Base-by-base conservation (phyloP, 495 filamentous ascomycete species). In the Penicillium longicatenatum region DNA sequence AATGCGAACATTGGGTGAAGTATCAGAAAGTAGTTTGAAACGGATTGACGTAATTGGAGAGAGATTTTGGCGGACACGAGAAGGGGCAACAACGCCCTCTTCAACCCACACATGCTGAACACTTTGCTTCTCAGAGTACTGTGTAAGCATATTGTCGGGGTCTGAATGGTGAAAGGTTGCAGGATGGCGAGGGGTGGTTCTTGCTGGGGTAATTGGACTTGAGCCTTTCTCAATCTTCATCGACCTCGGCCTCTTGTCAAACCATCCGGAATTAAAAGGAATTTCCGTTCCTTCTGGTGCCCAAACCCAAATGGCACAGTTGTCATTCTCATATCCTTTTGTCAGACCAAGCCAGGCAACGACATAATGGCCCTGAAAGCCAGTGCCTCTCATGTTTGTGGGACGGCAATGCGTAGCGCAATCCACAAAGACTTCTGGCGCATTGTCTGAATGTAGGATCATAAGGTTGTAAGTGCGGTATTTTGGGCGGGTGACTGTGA, bases 11-110 rank as follows among this genome's bases (percentile, higher is more conserved):
- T 21, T 33, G 7, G 35, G 24, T 1, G 49, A 51, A 1, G 8
- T 46, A 1, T 50, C 37, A 0, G 48, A 59, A 17, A 49, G 8
- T 0, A 65, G 20, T 29, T 65, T 65, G 55, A 54, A 60, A 11
- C 50, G 50, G 17, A 53, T 39, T 1, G 29, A 21, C 11, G 49
- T 6, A 1, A n/a, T 12, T 17, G 46, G 17, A 30, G 31, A 49
- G 7, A 49, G 26, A 5, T 4, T 19, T 29, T 12, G 11, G 21
- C 22, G 6, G 14, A 30, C 45, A 16, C 9, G 21, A 45, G 19
- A 11, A 1, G 19, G 19, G 4, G 19, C 42, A 45, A 45, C 42
- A 20, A 45, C 19, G 22, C 21, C 42, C 16, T 45, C 42, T 10
- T 20, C 17, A 22, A 22, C 42, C 9, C 19, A 45, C 9, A 22